A percentile compares a stretch with the other conserved stretches of the same genome.
These are phyloP conservation scores for Parascedosporium putredinis DNA, from an alignment of 2,329 filamentous ascomycete species.

Conservation along the genomic window DNA sequence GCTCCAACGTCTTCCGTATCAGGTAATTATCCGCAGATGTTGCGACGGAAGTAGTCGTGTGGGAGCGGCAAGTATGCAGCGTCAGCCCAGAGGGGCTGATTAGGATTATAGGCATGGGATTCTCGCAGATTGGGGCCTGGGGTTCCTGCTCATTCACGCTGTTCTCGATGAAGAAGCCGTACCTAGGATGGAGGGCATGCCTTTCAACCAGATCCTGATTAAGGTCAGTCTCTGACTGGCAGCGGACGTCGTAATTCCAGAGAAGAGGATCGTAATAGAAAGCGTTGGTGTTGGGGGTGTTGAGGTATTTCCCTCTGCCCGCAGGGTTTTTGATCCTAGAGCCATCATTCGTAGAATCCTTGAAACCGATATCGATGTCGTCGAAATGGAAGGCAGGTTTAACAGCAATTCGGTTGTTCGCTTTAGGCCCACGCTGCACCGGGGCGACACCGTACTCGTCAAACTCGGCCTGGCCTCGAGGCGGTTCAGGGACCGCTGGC, in stretches of 20 bases:
- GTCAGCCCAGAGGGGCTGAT: constrained; percentile 37
- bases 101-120: constrained; percentile 37
- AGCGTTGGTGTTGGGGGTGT: constrained; percentile 41
- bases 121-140: constrained; percentile 29
- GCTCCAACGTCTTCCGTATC: constrained; percentile 23
- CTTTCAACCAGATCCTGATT: constrained; percentile 39
- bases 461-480: constrained; percentile 31
- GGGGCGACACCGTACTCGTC: constrained; percentile 43
- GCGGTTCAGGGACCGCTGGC: constrained; percentile 28
- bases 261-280: constrained; percentile 45
- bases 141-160: constrained; percentile 35
- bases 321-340: constrained; percentile 41
- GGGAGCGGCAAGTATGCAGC: constrained; percentile 37
- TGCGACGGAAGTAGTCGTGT: constrained; percentile 24
- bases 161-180: constrained; percentile 39
- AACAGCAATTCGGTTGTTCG: constrained; percentile 43
- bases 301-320: constrained; percentile 42
- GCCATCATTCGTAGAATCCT: constrained; percentile 46
- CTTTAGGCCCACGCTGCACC: constrained; percentile 29
- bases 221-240: constrained; percentile 36
- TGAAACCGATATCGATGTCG: constrained; percentile 47
- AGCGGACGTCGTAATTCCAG: constrained; percentile 41
- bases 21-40: constrained; percentile 23
- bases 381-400: constrained; percentile 37
- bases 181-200: constrained; percentile 40